Percentiles rank a stretch among this genome's conserved stretches.
Conservation (phyloP, 2,329 filamentous ascomycete genomes). For the Zalaria sp. region DNA sequence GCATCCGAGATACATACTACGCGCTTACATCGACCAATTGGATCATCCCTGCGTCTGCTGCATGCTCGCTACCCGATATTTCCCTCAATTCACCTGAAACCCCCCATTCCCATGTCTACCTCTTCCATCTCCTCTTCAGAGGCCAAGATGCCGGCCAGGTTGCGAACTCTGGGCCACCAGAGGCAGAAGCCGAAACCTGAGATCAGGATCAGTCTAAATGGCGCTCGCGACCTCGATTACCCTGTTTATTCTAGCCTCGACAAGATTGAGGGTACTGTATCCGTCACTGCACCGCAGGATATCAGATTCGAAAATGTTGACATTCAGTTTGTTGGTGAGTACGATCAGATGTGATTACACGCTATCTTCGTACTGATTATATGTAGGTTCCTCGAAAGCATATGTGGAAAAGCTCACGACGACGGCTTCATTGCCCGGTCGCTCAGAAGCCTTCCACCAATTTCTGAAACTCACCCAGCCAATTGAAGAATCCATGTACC, state of each 20-base stretch:
- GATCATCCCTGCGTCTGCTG: not conserved
- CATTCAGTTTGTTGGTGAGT: conserved; percentile 42
- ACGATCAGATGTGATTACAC: conserved; percentile 8
- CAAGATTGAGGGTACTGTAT: conserved; percentile 39
- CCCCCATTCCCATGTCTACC: conserved; percentile 1
- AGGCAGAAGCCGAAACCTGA: conserved; percentile 18
- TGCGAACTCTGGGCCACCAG: conserved; percentile 2
- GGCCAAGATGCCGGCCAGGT: conserved; percentile 3
- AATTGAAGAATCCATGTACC: conserved; percentile 37
- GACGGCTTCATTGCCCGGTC: conserved; percentile 37
- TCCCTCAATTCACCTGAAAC: not conserved
- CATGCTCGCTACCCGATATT: not conserved
- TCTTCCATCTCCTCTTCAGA: conserved; percentile 2
- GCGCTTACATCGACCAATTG: not conserved
- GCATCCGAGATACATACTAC: not conserved
- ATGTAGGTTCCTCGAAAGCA: conserved; percentile 34
- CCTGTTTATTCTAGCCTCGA: conserved; percentile 44
- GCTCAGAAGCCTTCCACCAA: conserved; percentile 41
- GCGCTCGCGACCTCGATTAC: conserved; percentile 20
- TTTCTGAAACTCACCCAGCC: conserved; percentile 51
- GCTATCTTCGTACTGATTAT: conserved; percentile 1
- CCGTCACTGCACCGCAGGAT: conserved; percentile 35
- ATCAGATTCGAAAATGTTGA: conserved; percentile 43
- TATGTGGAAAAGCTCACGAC: conserved; percentile 41
- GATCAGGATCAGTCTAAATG: conserved; percentile 28